Evolutionary conservation across 805 yeast species (phyloP).

Genomic region (Metschnikowia anglica): DNA sequence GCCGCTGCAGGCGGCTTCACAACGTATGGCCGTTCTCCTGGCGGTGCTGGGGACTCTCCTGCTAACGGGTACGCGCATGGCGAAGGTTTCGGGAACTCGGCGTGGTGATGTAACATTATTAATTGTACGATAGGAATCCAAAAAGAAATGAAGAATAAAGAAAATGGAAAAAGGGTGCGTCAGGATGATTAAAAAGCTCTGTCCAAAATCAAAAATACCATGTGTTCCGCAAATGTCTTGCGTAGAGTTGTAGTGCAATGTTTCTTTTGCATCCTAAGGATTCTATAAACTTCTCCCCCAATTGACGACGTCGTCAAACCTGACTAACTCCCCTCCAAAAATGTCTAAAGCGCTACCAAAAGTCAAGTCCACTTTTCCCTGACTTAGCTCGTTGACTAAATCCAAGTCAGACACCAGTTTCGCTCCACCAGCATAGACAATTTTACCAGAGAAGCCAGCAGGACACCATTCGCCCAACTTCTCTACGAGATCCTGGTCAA

Average conservation of each 20-base stretch:
- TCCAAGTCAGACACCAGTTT: constrained; percentile 65
- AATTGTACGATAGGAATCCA: constrained; percentile 11
- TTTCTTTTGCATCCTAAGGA: no score
- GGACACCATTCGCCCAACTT: constrained; percentile 78
- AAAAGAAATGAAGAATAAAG: not conserved
- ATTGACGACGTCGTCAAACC: constrained; percentile 65
- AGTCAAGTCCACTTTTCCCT: constrained; percentile 86
- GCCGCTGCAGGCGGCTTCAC: constrained; percentile 49
- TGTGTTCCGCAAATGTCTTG: no score
- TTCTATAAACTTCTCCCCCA: constrained; percentile 47
- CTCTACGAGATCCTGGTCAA: constrained; percentile 74
- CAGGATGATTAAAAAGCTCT: not conserved
- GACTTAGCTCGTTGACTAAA: constrained; percentile 64
- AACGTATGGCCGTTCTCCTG: constrained; percentile 45
- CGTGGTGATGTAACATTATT: constrained; percentile 25
- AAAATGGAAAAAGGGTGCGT: not conserved
- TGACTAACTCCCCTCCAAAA: constrained; percentile 85
- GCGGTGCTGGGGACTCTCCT: constrained; percentile 35
- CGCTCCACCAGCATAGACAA: constrained; percentile 98
- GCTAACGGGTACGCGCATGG: constrained; percentile 24
- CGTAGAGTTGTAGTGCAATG: no score
- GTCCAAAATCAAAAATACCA: not conserved
- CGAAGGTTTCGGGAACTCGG: constrained; percentile 38
- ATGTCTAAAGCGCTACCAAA: constrained; percentile 92
- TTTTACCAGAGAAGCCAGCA: constrained; percentile 52